Conservation (phyloP, 2,329 filamentous ascomycete species). For the Scopulariopsis brevicaulis region DNA sequence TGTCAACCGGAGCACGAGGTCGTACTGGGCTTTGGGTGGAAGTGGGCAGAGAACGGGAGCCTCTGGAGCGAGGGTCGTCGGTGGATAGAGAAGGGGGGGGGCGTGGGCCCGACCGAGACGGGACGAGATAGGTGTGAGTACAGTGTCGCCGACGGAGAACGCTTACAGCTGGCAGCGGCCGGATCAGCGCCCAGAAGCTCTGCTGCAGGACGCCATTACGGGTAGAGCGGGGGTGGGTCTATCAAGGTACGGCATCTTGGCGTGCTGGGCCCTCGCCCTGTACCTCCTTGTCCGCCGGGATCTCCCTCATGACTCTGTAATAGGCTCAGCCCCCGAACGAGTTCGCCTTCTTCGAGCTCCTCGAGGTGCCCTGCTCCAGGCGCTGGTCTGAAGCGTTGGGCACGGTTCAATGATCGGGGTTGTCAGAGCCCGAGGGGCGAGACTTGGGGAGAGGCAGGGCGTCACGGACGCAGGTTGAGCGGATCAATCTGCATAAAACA, state of each 20-base stretch:
- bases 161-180: background rate
- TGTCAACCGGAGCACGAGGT: conserved; percentile 2
- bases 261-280: background rate
- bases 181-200: background rate
- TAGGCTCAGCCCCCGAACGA: background rate
- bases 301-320: background rate
- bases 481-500: background rate
- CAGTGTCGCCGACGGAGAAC: background rate
- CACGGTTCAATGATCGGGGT: background rate
- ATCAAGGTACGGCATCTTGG: background rate
- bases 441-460: background rate
- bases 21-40: conserved; percentile 3
- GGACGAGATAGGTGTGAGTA: background rate
- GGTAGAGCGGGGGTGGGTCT: background rate
- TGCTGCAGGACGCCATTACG: background rate
- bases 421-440: background rate
- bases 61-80: background rate
- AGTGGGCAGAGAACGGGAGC: conserved; percentile 3
- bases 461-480: background rate
- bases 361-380: background rate
- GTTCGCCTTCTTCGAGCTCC: background rate
- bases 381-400: background rate
- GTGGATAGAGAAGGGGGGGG: background rate
- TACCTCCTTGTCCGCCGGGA: background rate
- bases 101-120: background rate